phyloP scores from a whole-genome alignment of 2,329 filamentous ascomycete genomes.

The Zopfia rhizophila region DNA sequence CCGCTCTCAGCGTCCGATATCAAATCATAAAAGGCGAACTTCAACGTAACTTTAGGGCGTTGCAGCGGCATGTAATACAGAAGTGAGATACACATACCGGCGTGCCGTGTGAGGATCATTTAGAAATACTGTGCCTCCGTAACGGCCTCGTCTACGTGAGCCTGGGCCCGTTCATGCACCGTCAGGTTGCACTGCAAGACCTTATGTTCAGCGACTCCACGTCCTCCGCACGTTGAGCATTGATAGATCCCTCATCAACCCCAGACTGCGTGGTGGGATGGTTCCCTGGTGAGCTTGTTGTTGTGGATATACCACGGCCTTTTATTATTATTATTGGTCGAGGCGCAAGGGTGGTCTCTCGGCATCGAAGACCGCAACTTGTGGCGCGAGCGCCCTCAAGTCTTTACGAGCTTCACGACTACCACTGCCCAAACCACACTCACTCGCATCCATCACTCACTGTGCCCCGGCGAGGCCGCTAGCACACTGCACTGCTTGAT shows the following conservation, averaged over 20 bases:
- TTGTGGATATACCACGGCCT: conserved; percentile 20
- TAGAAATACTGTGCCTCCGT: conserved; percentile 10
- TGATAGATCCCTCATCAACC: conserved; percentile 3
- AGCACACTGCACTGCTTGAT: conserved; percentile 20
- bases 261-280: not conserved
- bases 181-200: conserved; percentile 13
- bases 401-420: conserved; percentile 22
- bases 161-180: conserved; percentile 17
- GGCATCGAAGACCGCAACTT: conserved; percentile 21
- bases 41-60: no score
- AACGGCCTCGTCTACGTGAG: conserved; percentile 4
- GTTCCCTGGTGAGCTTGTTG: conserved; percentile 27
- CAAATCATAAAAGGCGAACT: no score
- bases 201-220: conserved; percentile 12
- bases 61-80: no score
- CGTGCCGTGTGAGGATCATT: not conserved
- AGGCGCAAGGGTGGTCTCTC: conserved; percentile 16
- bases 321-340: conserved; percentile 19
- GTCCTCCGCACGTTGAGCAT: conserved; percentile 7
- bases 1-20: no score
- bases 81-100: no score
- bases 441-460: conserved; percentile 3
- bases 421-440: conserved; percentile 18
- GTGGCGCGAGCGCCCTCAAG: conserved; percentile 21
- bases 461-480: not conserved